Evolutionary conservation across 768 basidiomycete genomes (phyloP).

Genomic region (Phylloporus scabripes): DNA sequence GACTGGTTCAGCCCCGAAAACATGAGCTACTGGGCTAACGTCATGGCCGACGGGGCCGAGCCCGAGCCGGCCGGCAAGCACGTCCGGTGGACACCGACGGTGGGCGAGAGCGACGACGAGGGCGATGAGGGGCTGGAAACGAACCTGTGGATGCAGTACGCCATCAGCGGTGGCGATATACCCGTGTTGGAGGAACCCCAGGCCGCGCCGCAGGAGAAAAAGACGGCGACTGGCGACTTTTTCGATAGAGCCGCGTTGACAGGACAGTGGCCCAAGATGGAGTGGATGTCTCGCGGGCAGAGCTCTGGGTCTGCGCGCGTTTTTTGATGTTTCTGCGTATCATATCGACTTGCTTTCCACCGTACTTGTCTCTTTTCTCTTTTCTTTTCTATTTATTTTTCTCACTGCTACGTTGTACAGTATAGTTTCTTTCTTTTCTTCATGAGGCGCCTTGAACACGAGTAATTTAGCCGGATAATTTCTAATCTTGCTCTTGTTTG

Average conservation of each 20-base stretch:
- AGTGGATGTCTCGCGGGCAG: conserved; percentile 30
- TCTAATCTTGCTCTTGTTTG: too few species aligned
- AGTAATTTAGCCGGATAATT: conserved; percentile 14
- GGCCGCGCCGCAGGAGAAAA: conserved; percentile 10
- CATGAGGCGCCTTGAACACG: conserved; percentile 24
- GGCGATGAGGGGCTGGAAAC: conserved; percentile 17
- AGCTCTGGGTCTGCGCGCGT: conserved; percentile 29
- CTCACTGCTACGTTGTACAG: conserved; percentile 17
- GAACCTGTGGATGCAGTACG: conserved; percentile 29
- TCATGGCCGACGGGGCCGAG: conserved; percentile 15
- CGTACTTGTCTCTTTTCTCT: neutral
- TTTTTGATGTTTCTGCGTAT: conserved; percentile 16
- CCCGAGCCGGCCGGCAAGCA: conserved; percentile 15
- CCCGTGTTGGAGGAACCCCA: conserved; percentile 10
- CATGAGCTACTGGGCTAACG: conserved; percentile 26
- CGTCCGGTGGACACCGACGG: conserved; percentile 22
- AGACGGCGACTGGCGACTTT: conserved; percentile 9
- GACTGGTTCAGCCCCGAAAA: conserved; percentile 24
- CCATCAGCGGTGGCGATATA: conserved; percentile 23
- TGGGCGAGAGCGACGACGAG: conserved; percentile 19
- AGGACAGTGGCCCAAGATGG: conserved; percentile 34
- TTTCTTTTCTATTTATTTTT: conserved; percentile 2
- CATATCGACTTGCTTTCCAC: neutral
- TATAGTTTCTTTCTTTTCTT: conserved; percentile 13
- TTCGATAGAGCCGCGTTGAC: conserved; percentile 25